phyloP scores from a whole-genome alignment of 768 basidiomycete species.

The Panus rudis region DNA sequence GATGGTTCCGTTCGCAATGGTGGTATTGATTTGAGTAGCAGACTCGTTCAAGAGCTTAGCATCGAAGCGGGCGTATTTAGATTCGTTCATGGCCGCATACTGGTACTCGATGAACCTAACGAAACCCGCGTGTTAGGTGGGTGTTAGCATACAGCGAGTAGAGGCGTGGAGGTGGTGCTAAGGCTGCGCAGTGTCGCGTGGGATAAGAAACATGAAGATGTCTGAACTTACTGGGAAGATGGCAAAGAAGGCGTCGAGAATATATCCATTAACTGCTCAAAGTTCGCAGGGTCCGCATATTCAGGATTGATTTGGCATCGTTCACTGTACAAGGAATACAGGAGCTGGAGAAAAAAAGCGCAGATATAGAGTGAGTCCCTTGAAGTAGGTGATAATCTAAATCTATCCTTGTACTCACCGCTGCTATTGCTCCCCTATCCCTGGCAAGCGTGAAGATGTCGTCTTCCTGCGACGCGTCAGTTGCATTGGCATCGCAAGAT shows the following conservation, averaged over 20 bases:
- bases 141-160: not conserved
- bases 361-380: not conserved
- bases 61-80: conserved; percentile 50
- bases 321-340: conserved; percentile 68
- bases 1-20: conserved; percentile 37
- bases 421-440: conserved; percentile 73
- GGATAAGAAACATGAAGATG: not conserved
- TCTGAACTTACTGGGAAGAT: conserved; percentile 41
- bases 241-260: conserved; percentile 63
- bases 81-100: conserved; percentile 45
- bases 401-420: conserved; percentile 40
- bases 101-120: conserved; percentile 49
- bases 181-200: not conserved
- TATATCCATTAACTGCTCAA: conserved; percentile 70
- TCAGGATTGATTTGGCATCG: conserved; percentile 72
- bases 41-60: conserved; percentile 55
- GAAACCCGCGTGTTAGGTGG: no score
- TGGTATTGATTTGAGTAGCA: conserved; percentile 32
- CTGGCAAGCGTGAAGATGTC: conserved; percentile 83
- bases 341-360: conserved; percentile 39
- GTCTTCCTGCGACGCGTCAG: conserved; percentile 45
- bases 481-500: conserved; percentile 74
- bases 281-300: conserved; percentile 55
- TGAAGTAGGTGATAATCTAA: not conserved
- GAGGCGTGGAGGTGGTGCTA: conserved; percentile 3